phyloP scores from a whole-genome alignment of 768 basidiomycete genomes.

The Amanita fuliginea region DNA sequence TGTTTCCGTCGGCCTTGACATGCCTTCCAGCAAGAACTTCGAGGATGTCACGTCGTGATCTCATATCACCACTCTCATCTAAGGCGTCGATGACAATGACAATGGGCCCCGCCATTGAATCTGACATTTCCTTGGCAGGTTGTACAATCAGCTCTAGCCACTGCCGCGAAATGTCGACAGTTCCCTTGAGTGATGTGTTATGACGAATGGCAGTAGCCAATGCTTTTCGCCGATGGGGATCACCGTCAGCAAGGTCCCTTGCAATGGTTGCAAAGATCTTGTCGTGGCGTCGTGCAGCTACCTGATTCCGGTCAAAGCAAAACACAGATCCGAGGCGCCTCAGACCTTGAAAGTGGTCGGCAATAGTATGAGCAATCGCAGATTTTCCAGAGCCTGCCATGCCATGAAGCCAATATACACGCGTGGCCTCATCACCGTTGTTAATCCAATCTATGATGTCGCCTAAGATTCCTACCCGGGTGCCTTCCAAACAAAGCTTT shows the following conservation, averaged over 20 bases:
- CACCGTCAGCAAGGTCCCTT: too few relatives aligned
- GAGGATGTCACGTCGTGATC: background rate
- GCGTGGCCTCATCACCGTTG: background rate
- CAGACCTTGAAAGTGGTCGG: too few relatives aligned
- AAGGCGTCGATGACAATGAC: too few relatives aligned
- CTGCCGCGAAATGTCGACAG: background rate
- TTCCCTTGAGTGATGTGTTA: background rate
- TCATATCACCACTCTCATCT: too few relatives aligned
- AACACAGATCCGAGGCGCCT: too few relatives aligned
- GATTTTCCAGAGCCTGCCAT: background rate
- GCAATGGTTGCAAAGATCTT: too few relatives aligned
- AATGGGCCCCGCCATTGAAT: background rate
- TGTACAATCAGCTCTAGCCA: background rate
- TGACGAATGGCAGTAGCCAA: too few relatives aligned
- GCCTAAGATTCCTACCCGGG: conserved; percentile 14
- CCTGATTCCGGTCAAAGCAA: too few relatives aligned
- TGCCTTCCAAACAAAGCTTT: conserved; percentile 13
- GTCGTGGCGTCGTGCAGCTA: too few relatives aligned
- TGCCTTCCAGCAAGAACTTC: background rate
- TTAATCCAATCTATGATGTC: conserved; percentile 16
- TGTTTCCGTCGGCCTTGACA: background rate
- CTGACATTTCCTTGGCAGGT: background rate
- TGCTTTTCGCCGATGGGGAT: too few relatives aligned
- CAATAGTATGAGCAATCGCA: background rate
- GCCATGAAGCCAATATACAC: background rate